Conservation (phyloP, 768 basidiomycete genomes). For the Auriscalpium orientale region DNA sequence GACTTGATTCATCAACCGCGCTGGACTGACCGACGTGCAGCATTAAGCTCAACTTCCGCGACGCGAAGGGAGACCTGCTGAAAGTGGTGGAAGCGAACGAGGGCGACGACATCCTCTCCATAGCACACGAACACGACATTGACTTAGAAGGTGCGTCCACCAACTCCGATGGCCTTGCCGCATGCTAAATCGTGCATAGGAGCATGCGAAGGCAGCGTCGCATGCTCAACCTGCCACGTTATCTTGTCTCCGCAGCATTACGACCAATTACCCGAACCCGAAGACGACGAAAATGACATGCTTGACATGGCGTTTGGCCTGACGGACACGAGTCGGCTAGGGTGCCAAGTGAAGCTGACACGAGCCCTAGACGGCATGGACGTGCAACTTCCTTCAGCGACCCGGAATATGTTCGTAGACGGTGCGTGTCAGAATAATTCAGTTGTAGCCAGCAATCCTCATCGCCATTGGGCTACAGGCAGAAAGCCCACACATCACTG, state of each 20-base stretch:
- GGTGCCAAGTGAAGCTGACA: conserved; percentile 74
- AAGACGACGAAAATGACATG: conserved; percentile 98
- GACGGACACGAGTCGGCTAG: conserved; percentile 84
- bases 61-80: conserved; percentile 74
- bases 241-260: conserved; percentile 78
- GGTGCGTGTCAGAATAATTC: conserved; percentile 34
- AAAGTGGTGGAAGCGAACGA: conserved; percentile 90
- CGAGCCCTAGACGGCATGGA: conserved; percentile 79
- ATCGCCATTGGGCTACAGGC: neutral
- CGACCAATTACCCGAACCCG: conserved; percentile 84
- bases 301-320: conserved; percentile 96
- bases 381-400: conserved; percentile 82
- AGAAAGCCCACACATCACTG: neutral
- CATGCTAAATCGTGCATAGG: conserved; percentile 37
- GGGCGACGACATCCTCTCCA: conserved; percentile 84
- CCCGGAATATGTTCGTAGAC: conserved; percentile 96
- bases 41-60: conserved; percentile 85
- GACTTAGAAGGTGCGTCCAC: conserved; percentile 77
- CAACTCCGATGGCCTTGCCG: neutral
- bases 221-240: conserved; percentile 96
- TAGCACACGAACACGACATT: conserved; percentile 94
- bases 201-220: conserved; percentile 94
- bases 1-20: neutral
- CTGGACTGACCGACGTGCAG: conserved; percentile 30
- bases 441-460: neutral